Conservation (phyloP, 306 rosid genomes). For the Biancaea sappan region DNA sequence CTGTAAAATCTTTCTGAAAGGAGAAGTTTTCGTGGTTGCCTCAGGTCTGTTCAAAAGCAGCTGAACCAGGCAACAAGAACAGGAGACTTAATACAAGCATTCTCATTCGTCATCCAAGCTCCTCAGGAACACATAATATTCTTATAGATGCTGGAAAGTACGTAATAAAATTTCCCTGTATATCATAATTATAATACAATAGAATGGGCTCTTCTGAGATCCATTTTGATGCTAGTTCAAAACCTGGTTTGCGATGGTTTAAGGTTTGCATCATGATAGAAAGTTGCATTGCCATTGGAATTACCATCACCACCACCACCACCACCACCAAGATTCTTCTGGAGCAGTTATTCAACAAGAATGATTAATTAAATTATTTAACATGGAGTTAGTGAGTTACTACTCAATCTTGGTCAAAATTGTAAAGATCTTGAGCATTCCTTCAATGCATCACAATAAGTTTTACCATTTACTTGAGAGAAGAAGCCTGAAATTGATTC, state of each 20-base stretch:
- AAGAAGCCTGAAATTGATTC: constrained; percentile 6
- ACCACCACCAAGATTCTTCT: background rate
- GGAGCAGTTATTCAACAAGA: background rate
- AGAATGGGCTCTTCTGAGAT: constrained; percentile 6
- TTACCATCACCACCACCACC: background rate
- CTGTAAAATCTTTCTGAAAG: background rate
- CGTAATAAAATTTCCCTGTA: constrained; percentile 29
- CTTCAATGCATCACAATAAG: background rate
- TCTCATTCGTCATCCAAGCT: constrained; percentile 59
- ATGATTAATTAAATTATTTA: background rate
- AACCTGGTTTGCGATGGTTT: constrained; percentile 25
- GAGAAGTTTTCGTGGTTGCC: constrained; percentile 22
- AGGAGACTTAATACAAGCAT: constrained; percentile 91
- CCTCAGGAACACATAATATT: constrained; percentile 65
- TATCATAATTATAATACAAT: background rate
- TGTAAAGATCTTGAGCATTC: too few relatives aligned
- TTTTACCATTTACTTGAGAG: background rate
- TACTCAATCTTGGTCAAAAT: too few relatives aligned
- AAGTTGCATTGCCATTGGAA: background rate
- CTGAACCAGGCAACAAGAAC: constrained; percentile 71
- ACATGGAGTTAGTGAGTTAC: background rate
- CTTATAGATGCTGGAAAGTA: constrained; percentile 95
- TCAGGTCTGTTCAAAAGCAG: constrained; percentile 82
- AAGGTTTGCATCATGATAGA: background rate
- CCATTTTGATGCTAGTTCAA: constrained; percentile 15